Percentiles rank a stretch among this genome's conserved stretches.
Conservation (phyloP, 2,329 filamentous ascomycete species). For the Ophiostoma quercus region DNA sequence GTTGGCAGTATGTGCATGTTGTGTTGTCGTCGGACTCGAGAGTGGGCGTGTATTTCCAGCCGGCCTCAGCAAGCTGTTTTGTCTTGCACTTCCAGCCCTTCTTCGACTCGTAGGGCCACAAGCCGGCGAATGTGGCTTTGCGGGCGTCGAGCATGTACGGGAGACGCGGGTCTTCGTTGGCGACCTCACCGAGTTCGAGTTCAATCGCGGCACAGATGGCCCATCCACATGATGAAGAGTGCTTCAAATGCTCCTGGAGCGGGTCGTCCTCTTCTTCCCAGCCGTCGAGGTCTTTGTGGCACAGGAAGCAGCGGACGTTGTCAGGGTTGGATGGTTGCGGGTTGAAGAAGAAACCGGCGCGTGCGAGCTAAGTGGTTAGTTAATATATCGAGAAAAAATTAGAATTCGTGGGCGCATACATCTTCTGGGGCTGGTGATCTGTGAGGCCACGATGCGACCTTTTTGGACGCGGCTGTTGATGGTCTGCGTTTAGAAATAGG, state of each 20-base stretch:
- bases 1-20: slow-evolving; percentile 82
- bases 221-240: slow-evolving; percentile 80
- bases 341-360: slow-evolving; percentile 85
- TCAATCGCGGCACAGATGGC: slow-evolving; percentile 65
- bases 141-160: slow-evolving; percentile 69
- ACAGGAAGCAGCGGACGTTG: slow-evolving; percentile 86
- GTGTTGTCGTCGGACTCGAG: slow-evolving; percentile 81
- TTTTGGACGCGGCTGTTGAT: slow-evolving; percentile 59
- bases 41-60: slow-evolving; percentile 89
- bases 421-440: slow-evolving; percentile 58
- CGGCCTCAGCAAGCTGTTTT: slow-evolving; percentile 85
- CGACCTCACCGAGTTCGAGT: slow-evolving; percentile 56
- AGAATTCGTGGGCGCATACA: slow-evolving; percentile 40
- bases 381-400: slow-evolving; percentile 30
- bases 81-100: slow-evolving; percentile 85
- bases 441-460: slow-evolving; percentile 72
- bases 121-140: slow-evolving; percentile 72
- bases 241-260: slow-evolving; percentile 75
- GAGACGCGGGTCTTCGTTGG: slow-evolving; percentile 67
- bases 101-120: slow-evolving; percentile 87
- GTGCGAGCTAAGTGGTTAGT: slow-evolving; percentile 60
- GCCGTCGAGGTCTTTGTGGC: slow-evolving; percentile 75
- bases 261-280: slow-evolving; percentile 89
- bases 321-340: slow-evolving; percentile 71
- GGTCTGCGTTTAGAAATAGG: slow-evolving; percentile 62